Evolutionary conservation across 1,139 yeast species (phyloP), one percentile per base, ranked within the genome.

Genomic region (Geotrichum histeridarum): DNA sequence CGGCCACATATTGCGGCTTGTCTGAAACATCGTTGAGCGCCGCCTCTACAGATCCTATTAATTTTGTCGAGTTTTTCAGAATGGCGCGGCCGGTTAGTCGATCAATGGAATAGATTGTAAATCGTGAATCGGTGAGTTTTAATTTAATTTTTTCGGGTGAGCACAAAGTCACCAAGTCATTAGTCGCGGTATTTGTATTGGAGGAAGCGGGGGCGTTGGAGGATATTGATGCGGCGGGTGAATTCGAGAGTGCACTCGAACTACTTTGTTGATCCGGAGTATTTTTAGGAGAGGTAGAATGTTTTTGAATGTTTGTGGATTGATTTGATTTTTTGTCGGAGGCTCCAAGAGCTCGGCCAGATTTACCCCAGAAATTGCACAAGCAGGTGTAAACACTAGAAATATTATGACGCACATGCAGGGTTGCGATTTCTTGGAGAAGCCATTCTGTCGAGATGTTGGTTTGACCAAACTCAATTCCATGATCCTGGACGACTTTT

Each of bases 41-140:
- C 31, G 63, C 57, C 52, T 67, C 71, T 1, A 69, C 70, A 7
- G 66, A 57, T 22, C 60, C 55, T 14, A 68, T 60, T 32, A 70
- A 56, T 37, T 63, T 63, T 1, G 67, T 62, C 7, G 70, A 60
- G 51, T 67, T 68, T 35, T 67, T 64, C 30, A 70, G 57, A 30
- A 67, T 61, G 30, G 68, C 60, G 12, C 64, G 59, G 5, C 73
- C 73, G 0, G 71, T 63, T 11, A 69, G 59, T 33, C 60, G 56
- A 53, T 70, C 73, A 11, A 70, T 61, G 1, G 69, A 64, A 42
- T 63, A 61, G 3, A 61, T 57, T 1, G 70, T 65, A 48, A 59
- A 56, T 43, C 61, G 53, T 5, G 63, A 53, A 14, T 61, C 57
- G n/a, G 68, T 66, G 11, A 66, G 60, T 31, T 62, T 59, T 14